A percentile compares a stretch with the other conserved stretches of the same genome.
phyloP scores from a whole-genome alignment of 768 basidiomycete species.

The Russula emetica region DNA sequence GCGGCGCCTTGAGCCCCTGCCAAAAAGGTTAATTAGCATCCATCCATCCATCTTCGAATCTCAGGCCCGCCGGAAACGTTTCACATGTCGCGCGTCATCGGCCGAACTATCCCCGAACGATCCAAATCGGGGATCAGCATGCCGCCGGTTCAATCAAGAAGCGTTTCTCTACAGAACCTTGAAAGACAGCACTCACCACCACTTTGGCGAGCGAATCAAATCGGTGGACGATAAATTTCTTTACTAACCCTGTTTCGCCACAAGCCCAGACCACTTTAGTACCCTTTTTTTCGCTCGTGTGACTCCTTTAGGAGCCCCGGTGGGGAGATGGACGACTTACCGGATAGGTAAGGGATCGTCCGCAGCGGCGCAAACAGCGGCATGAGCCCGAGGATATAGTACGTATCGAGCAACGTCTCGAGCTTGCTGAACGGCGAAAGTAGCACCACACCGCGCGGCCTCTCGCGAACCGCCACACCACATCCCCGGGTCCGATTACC shows the following conservation, averaged over 20 bases:
- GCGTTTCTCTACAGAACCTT: slow-evolving; percentile 6
- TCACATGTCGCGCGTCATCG: slow-evolving; percentile 2
- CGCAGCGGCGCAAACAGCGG: slow-evolving; percentile 71
- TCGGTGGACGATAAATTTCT: slow-evolving; percentile 48
- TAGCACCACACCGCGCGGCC: slow-evolving; percentile 40
- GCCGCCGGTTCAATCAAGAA: neutral
- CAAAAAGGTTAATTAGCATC: neutral
- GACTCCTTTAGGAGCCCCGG: neutral
- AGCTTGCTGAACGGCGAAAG: slow-evolving; percentile 41
- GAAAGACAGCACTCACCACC: slow-evolving; percentile 41
- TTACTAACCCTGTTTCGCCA: slow-evolving; percentile 46
- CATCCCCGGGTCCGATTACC: neutral
- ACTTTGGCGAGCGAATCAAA: slow-evolving; percentile 65
- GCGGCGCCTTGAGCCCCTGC: slow-evolving; percentile 62
- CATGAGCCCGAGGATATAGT: slow-evolving; percentile 58
- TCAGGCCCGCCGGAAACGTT: neutral
- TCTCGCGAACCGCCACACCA: slow-evolving; percentile 29
- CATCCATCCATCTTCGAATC: neutral
- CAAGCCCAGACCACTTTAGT: neutral
- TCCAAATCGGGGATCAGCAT: neutral
- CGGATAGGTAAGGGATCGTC: slow-evolving; percentile 53
- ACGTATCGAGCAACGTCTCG: slow-evolving; percentile 57
- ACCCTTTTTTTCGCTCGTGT: slow-evolving; percentile 7
- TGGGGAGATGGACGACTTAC: slow-evolving; percentile 44
- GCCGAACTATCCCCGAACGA: neutral